Base-by-base conservation (phyloP, 1,284 basidiomycete species). In the Tilletia indica region DNA sequence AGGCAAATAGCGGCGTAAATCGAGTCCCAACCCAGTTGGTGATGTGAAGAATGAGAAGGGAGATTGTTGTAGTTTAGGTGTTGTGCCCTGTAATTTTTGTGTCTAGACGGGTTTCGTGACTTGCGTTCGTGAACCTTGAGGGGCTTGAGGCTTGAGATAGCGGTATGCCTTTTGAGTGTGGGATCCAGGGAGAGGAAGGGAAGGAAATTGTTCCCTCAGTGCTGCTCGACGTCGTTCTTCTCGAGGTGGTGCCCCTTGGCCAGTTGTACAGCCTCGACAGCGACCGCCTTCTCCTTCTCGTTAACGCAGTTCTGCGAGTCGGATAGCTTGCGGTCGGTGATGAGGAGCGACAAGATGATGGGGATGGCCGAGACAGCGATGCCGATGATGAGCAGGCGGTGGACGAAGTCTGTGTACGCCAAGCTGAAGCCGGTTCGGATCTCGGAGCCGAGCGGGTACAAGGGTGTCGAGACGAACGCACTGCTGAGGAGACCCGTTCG, bases 261-360 rank as follows among this genome's bases (percentile, higher is more conserved):
- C 12, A 63, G 8, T 31, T 34, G 58, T 4, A 63, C 58, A 25
- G 58, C 58, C 58, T 63, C 58, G 58, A 34, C 25, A 14, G 58
- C 58, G 58, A 63, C 77, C n/a, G 77, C 78, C 39, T 80, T 72
- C 70, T 83, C 81, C 51, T 54, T 54, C 68, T 79, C 74, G 72
- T 76, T 79, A 69, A 84, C 78, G 67, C 80, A 80, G 68, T 83
- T 84, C 72, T 84, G 81, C 69, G 74, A 75, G 69, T 79, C 72
- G 66, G 74, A 72, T 45, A 84, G 76, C 71, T 77, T 77, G 70
- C 74, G 75, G 71, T 83, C 74, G 56, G 70, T 79, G 64, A 83
- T 38, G 34, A 82, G 64, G 14, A 78, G 48, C 42, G 76, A 63
- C 25, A 76, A 61, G 49, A 83, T 45, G 67, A 84, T 74, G 36